A percentile compares a stretch with the other conserved stretches of the same genome.
Conservation (phyloP, 192 early-diverging fungal genomes). For the Coemansia sp. region DNA sequence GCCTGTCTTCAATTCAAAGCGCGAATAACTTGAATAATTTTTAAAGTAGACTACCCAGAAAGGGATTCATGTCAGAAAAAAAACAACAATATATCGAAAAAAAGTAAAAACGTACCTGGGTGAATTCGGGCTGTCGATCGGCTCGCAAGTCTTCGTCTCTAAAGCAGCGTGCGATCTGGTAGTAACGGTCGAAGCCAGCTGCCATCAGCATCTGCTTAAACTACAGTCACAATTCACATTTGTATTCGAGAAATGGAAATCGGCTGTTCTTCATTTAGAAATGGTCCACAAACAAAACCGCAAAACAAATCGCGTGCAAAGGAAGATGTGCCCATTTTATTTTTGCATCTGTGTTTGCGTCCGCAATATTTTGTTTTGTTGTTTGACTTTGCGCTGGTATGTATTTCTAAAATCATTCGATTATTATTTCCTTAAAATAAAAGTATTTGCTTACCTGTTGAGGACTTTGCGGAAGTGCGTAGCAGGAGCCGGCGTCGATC, state of each 20-base stretch:
- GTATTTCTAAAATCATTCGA: background rate
- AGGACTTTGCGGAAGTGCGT: slow-evolving; percentile 88
- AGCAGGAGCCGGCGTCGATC: slow-evolving; percentile 64
- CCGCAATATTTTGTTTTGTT: too few relatives aligned
- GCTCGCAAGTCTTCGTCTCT: slow-evolving; percentile 85
- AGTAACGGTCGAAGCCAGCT: slow-evolving; percentile 86
- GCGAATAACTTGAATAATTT: too few relatives aligned
- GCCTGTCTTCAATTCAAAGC: too few relatives aligned
- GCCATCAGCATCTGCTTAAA: slow-evolving; percentile 94
- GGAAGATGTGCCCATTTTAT: background rate
- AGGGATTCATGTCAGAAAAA: too few relatives aligned
- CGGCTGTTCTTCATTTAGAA: background rate
- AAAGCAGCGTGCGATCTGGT: slow-evolving; percentile 90
- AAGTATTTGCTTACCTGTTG: slow-evolving; percentile 63
- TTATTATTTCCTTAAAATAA: background rate
- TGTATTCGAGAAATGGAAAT: slow-evolving; percentile 1
- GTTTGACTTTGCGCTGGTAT: too few relatives aligned
- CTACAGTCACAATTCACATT: slow-evolving; percentile 41
- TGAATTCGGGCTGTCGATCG: slow-evolving; percentile 93
- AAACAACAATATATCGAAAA: too few relatives aligned
- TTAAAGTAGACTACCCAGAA: background rate
- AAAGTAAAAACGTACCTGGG: slow-evolving; percentile 63
- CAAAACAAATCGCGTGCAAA: background rate
- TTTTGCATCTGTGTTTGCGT: too few relatives aligned
- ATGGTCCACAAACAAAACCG: too few relatives aligned